A percentile compares a stretch with the other conserved stretches of the same genome.
Evolutionary conservation across 2,329 filamentous ascomycete genomes (phyloP).

Genomic region (Truncatella angustata): DNA sequence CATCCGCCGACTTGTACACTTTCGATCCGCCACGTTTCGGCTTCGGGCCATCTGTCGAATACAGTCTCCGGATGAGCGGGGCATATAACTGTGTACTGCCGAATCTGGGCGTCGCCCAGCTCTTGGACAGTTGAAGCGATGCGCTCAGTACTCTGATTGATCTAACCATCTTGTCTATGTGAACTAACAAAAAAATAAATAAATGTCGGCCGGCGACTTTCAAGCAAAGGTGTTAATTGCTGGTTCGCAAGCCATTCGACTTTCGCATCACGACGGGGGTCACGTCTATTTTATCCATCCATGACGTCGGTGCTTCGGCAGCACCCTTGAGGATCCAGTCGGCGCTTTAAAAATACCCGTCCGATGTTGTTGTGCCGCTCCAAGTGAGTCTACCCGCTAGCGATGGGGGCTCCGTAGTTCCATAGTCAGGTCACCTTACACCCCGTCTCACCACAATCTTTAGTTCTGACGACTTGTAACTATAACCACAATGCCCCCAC

Average conservation of each 20-base stretch:
- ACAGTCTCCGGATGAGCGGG: constrained; percentile 16
- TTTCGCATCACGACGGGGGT: background rate
- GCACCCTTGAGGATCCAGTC: background rate
- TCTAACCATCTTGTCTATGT: constrained; percentile 20
- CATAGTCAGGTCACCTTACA: too few species aligned
- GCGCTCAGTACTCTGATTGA: constrained; percentile 21
- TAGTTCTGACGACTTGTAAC: too few species aligned
- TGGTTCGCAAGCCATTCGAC: background rate
- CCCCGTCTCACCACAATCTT: too few species aligned
- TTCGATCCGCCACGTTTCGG: constrained; percentile 40
- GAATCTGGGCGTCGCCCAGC: constrained; percentile 16
- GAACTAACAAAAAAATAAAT: too few species aligned
- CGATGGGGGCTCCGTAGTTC: too few species aligned
- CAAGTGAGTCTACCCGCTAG: too few species aligned
- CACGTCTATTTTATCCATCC: constrained; percentile 1
- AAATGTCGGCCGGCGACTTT: background rate
- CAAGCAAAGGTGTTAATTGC: background rate
- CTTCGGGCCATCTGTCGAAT: constrained; percentile 19
- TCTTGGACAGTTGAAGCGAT: constrained; percentile 23
- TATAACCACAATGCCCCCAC: too few species aligned
- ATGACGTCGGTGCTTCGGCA: constrained; percentile 9
- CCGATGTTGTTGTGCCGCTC: too few species aligned
- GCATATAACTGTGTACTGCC: constrained; percentile 16
- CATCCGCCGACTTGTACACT: constrained; percentile 56
- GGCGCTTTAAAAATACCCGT: background rate